These are phyloP conservation scores for Cicer pinnatifidum DNA, from an alignment of 306 rosid species.

Conservation along the genomic window DNA sequence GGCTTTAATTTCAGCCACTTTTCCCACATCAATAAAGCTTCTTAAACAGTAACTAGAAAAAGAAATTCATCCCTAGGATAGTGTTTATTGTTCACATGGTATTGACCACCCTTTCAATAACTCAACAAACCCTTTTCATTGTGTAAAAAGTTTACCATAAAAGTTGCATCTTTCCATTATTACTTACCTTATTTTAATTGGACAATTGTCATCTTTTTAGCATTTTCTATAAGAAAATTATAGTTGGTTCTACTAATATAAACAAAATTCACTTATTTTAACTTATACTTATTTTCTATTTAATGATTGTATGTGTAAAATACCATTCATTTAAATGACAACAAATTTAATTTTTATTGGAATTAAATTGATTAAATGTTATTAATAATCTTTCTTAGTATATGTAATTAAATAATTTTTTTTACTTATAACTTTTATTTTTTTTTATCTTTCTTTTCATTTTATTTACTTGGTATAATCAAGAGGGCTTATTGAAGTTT, in stretches of 20 bases:
- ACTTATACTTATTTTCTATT: too few species aligned
- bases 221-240: too few species aligned
- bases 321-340: too few species aligned
- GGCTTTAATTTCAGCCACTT: constrained; percentile 48
- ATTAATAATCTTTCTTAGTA: too few species aligned
- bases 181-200: constrained; percentile 37
- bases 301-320: too few species aligned
- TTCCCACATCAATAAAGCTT: constrained; percentile 37
- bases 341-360: too few species aligned
- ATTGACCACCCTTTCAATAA: constrained; percentile 43
- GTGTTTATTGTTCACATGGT: constrained; percentile 37
- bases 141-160: constrained; percentile 19
- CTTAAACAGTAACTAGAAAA: constrained; percentile 18
- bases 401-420: too few species aligned
- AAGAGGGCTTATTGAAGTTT: background rate
- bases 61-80: constrained; percentile 36
- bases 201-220: background rate
- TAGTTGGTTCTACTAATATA: too few species aligned
- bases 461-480: background rate
- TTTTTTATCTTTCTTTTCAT: too few species aligned
- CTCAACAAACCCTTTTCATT: constrained; percentile 41
- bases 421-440: too few species aligned
- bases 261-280: too few species aligned
- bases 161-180: constrained; percentile 2
- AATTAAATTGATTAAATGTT: too few species aligned